Base-by-base conservation (phyloP, 768 basidiomycete genomes). In the Pleurotus platypus region DNA sequence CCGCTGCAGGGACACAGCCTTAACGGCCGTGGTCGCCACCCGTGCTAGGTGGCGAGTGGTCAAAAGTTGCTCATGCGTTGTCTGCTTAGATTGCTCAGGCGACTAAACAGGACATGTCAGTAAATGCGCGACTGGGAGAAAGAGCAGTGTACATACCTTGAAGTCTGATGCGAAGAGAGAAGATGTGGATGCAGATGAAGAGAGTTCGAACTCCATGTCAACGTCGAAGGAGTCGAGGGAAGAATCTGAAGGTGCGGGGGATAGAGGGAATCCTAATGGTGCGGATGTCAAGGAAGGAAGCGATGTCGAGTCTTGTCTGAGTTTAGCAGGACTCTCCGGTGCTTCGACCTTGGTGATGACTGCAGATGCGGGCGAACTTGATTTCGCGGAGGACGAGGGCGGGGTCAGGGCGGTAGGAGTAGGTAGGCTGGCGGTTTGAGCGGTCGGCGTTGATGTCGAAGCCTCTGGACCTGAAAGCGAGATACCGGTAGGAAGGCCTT, bases 1-100 rank as follows among this genome's bases (percentile, higher is more conserved):
- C 92, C 91, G 92, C 92, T 94, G 92, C 92, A 86, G 89, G 92
- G 92, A 78, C 86, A 84, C 79, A 73, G 68, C 73, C 69, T 75
- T 79, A 22, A 54, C 35, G 51, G 51, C 51, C 78, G 80, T 81
- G 84, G 81, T 86, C 92, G 83, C 92, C 92, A 94, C 88, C 92
- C 92, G 92, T 94, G 92, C 92, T 88, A 89, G 87, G 87, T 94
- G 92, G 92, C 92, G 85, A 94, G 92, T 89, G 86, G 89, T 73
- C 69, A 86, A 54, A n/a, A 27, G 16, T 54, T 54, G 51, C 51
- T 54, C 78, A 69, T 70, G 69, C 60, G 72, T 70, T 64, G 49
- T 64, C 61, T 62, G 64, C 55, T 57, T 60, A 61, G 62, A 64
- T 58, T 72, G 62, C 46, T 70, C 48, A 47, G 60, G 60, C 5